Conservation (phyloP, 352 stramenopile species). For the Pythium biforme region DNA sequence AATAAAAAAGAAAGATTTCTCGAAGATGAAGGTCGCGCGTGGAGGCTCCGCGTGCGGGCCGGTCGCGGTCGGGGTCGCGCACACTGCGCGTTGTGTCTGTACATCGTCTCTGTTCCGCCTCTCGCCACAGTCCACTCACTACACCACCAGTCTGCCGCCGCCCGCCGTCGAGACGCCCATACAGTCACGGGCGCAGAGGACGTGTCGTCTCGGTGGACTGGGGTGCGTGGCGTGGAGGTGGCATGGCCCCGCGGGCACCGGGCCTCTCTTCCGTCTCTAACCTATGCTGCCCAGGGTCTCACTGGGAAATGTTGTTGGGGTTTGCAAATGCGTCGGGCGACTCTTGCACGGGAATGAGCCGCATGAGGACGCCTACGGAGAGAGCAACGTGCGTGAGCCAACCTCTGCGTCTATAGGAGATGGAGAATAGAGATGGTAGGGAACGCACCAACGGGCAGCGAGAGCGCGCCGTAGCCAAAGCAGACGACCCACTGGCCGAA, state of each 20-base stretch:
- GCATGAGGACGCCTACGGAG: conserved; percentile 61
- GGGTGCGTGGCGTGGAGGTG: no score
- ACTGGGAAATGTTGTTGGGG: conserved; percentile 63
- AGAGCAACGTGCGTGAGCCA: neutral
- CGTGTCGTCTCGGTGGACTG: no score
- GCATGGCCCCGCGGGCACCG: no score
- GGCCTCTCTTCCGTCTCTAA: no score
- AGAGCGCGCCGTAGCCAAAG: conserved; percentile 56
- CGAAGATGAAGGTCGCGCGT: neutral
- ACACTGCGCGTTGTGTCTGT: conserved; percentile 1
- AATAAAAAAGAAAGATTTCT: conserved; percentile 1
- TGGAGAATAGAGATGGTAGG: neutral
- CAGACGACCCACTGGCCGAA: conserved; percentile 62
- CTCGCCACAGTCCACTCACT: neutral
- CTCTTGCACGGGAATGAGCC: conserved; percentile 68
- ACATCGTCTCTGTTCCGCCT: neutral
- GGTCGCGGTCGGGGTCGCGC: neutral
- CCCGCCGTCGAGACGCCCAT: no score
- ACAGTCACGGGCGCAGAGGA: no score
- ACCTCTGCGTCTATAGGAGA: neutral
- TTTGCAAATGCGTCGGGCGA: conserved; percentile 68
- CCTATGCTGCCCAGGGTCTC: no score
- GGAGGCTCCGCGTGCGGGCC: no score
- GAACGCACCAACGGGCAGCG: conserved; percentile 64
- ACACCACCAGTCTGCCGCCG: neutral